Conservation (phyloP, 208 protist genomes). For the Strigomonas culicis region DNA sequence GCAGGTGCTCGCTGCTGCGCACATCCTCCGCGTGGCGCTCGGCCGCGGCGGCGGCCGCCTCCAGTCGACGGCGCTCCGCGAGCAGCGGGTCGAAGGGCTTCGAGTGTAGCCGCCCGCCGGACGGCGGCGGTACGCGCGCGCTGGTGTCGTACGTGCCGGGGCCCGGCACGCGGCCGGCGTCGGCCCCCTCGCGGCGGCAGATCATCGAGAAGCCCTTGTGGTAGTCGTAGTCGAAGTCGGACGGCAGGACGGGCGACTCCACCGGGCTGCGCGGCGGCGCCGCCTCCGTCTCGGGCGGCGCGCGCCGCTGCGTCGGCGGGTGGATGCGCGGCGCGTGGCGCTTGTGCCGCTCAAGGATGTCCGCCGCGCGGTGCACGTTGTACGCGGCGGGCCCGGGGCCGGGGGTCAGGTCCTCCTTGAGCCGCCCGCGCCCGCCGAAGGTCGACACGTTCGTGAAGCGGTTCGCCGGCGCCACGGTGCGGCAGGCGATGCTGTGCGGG, state of each 20-base stretch:
- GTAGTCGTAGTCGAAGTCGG: conserved; percentile 79
- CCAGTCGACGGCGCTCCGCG: conserved; percentile 8
- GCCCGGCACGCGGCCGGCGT: neutral
- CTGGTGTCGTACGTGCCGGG: conserved; percentile 14
- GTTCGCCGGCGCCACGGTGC: conserved; percentile 21
- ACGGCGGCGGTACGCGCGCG: neutral
- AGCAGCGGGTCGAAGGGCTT: conserved; percentile 29
- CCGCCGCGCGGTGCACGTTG: conserved; percentile 36
- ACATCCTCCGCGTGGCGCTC: conserved; percentile 12
- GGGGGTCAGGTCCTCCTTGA: conserved; percentile 23
- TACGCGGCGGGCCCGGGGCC: conserved; percentile 62
- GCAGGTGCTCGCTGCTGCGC: neutral
- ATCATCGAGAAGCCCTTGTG: conserved; percentile 65
- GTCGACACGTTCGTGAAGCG: conserved; percentile 37
- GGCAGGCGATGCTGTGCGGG: conserved; percentile 61
- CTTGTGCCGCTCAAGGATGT: conserved; percentile 39
- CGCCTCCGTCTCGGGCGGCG: conserved; percentile 7
- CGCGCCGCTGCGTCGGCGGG: conserved; percentile 23
- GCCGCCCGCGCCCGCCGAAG: conserved; percentile 48
- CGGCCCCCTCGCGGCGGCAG: conserved; percentile 20
- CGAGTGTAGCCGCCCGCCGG: conserved; percentile 30
- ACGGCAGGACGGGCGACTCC: conserved; percentile 37
- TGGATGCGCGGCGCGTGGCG: conserved; percentile 49
- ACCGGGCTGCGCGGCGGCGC: conserved; percentile 4
- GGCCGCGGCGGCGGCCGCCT: conserved; percentile 17